These are phyloP conservation scores for Alternaria solani DNA, from an alignment of 2,329 filamentous ascomycete genomes.

Conservation along the genomic window DNA sequence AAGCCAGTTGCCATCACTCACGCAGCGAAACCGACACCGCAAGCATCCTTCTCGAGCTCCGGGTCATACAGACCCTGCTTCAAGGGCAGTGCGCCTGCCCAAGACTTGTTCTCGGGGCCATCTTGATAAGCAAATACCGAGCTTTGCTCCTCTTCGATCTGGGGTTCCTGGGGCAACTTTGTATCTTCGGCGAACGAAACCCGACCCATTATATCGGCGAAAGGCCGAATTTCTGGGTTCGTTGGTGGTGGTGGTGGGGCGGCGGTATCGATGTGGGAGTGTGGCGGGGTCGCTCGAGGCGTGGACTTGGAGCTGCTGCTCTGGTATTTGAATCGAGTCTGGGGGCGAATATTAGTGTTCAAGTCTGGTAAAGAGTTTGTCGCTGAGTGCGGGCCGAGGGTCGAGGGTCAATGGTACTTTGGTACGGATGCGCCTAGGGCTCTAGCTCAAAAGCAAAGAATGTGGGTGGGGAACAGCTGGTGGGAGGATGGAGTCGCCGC, in stretches of 20 bases:
- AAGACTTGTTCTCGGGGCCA: conserved; percentile 80
- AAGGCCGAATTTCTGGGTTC: conserved; percentile 54
- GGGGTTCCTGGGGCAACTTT: conserved; percentile 55
- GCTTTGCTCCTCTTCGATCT: conserved; percentile 66
- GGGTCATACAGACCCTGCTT: conserved; percentile 99
- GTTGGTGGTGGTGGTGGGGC: conserved; percentile 27
- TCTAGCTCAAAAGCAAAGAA: conserved; percentile 32
- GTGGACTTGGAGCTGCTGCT: conserved; percentile 37
- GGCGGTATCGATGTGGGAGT: conserved; percentile 31
- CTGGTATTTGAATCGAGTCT: conserved; percentile 28
- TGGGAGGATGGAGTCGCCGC: conserved; percentile 16
- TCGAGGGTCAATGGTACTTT: neutral
- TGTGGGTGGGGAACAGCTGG: conserved; percentile 15
- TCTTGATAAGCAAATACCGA: conserved; percentile 85
- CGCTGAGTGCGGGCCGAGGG: neutral
- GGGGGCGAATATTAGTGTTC: conserved; percentile 22
- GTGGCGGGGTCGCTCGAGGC: conserved; percentile 36
- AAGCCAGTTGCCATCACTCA: conserved; percentile 58
- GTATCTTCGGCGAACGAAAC: conserved; percentile 62
- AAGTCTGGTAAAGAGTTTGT: neutral
- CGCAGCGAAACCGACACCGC: conserved; percentile 99
- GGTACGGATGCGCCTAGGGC: conserved; percentile 10
- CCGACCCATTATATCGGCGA: conserved; percentile 63
- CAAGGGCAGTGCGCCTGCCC: conserved; percentile 93
- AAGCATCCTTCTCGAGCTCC: conserved; percentile 96